Base-by-base conservation (phyloP, 805 yeast genomes). In the Blastobotrys parvus region DNA sequence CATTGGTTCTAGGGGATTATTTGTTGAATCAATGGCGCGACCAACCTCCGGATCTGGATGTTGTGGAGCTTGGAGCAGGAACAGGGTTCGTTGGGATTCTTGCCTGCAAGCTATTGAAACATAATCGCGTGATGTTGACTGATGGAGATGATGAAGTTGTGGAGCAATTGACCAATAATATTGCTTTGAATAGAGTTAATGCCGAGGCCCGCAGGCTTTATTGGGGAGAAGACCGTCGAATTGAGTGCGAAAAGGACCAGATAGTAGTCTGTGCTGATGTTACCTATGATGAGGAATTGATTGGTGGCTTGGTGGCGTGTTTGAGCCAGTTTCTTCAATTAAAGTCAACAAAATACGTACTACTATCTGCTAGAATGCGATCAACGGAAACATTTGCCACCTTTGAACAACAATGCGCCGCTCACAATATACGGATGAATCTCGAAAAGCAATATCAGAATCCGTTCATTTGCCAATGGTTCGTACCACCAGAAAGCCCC, bases 51-150 rank as follows among this genome's bases (percentile, higher is more conserved):
- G 30, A 27, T 20, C 25, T 19, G 30, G 17, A 7, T 4, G 32
- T 83, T 0, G 57, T 85, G 8, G 97, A 89, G 54, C 58, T 89
- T 19, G 97, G 97, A 0, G 74, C 92, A 8, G 97, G 97, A 0
- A 87, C 97, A 0, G 97, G 96, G 0, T 62, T 90, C 5, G 80
- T 84, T 1, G 78, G 89, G 1, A 48, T 82, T 23, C 60, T 60
- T 3, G 44, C 54, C 30, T 52, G 2, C 42, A 45, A 36, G 41
- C n/a, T n/a, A n/a, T 48, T n/a, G 42, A 11, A 52, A 58, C 27
- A 46, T 48, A 7, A 45, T 58, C 29, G 37, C 19, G 57, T 79
- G 13, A 56, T 67, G 0, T 59, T 80, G 29, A 81, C 90, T 0
- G 94, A 85, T 56, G 92, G 90, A 2, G 83, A 80, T 46, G 64